Conservation (phyloP, 2,329 filamentous ascomycete species). For the Botrytis galanthina region DNA sequence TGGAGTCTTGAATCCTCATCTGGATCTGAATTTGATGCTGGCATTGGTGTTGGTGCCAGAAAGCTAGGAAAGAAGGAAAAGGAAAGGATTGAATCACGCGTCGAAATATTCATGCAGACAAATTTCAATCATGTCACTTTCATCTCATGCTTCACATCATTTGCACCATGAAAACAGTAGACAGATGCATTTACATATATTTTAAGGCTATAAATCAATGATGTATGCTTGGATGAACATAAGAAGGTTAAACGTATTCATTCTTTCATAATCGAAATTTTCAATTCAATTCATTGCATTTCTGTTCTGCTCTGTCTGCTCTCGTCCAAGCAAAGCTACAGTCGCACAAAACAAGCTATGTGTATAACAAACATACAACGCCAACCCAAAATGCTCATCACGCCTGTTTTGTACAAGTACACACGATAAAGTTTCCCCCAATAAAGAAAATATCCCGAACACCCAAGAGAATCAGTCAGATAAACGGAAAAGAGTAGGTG, state of each 20-base stretch:
- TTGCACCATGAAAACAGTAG: not conserved
- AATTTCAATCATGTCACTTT: not conserved
- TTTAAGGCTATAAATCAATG: not conserved
- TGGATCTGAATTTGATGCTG: not conserved
- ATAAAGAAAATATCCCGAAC: constrained; percentile 17
- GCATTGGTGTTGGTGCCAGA: not conserved
- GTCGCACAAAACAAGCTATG: constrained; percentile 17
- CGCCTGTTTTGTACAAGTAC: constrained; percentile 20
- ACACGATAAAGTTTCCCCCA: not conserved
- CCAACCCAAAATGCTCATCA: constrained; percentile 18
- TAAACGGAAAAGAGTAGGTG: not conserved
- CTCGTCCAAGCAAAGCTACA: constrained; percentile 18
- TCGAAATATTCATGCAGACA: not conserved
- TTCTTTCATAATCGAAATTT: not conserved
- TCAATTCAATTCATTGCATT: not conserved
- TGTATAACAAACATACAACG: constrained; percentile 18
- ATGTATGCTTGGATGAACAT: not conserved
- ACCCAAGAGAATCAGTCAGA: constrained; percentile 11
- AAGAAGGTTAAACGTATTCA: not conserved
- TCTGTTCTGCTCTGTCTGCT: not conserved
- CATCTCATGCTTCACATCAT: not conserved
- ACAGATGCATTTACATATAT: not conserved
- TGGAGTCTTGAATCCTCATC: not conserved
- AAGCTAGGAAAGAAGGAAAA: not conserved
- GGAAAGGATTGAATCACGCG: not conserved